Evolutionary conservation across 768 basidiomycete species (phyloP).

Genomic region (Suillus paluster): DNA sequence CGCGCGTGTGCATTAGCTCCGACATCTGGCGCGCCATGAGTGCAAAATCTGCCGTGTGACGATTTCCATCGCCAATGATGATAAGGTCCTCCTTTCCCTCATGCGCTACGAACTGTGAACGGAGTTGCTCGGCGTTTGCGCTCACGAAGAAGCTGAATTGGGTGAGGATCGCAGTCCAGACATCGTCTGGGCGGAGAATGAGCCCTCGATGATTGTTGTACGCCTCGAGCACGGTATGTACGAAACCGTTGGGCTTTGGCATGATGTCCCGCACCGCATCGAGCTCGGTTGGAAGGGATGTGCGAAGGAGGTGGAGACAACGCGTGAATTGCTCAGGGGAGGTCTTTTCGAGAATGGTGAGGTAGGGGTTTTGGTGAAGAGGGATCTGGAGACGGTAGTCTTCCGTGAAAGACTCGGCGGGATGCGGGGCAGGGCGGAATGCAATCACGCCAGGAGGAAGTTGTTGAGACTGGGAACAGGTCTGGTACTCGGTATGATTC

Average conservation of each 20-base stretch:
- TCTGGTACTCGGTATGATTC: too few relatives aligned
- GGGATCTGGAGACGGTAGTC: conserved; percentile 29
- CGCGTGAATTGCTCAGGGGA: conserved; percentile 22
- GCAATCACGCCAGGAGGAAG: conserved; percentile 20
- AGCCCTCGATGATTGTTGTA: conserved; percentile 44
- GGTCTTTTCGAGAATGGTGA: conserved; percentile 25
- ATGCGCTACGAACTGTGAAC: conserved; percentile 33
- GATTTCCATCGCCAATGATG: conserved; percentile 22
- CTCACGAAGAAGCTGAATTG: conserved; percentile 47
- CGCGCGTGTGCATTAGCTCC: conserved; percentile 23
- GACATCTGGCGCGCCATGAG: conserved; percentile 28
- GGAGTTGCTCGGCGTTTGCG: conserved; percentile 42
- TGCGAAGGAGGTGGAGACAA: conserved; percentile 32
- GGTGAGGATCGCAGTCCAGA: conserved; percentile 43
- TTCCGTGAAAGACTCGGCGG: conserved; percentile 34
- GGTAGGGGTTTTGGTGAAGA: conserved; percentile 21
- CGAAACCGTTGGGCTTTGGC: conserved; percentile 39
- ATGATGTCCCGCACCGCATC: conserved; percentile 32
- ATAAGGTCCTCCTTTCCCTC: conserved; percentile 30
- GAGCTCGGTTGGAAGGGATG: conserved; percentile 24
- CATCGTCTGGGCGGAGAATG: conserved; percentile 52
- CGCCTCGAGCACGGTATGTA: conserved; percentile 39
- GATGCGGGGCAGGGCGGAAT: conserved; percentile 24
- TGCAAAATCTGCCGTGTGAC: conserved; percentile 38
- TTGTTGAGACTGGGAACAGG: conserved; percentile 8